Evolutionary conservation across 768 basidiomycete species (phyloP).

Genomic region (Pisolithus albus): DNA sequence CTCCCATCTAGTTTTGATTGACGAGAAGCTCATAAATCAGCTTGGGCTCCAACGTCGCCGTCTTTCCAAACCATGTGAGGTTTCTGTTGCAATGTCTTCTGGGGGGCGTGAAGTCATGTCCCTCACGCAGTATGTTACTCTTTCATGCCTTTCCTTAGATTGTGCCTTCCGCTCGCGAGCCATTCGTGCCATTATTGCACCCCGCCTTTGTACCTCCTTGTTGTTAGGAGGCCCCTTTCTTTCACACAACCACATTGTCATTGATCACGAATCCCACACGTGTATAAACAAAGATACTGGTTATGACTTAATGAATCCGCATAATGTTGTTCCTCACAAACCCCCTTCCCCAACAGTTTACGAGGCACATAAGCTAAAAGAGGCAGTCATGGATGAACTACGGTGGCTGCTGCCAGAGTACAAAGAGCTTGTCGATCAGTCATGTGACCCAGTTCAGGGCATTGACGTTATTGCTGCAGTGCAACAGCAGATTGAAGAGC

Average conservation of each 20-base stretch:
- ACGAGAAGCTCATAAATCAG: constrained; percentile 12
- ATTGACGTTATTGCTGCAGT: neutral
- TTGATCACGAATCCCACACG: constrained; percentile 15
- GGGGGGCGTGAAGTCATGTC: neutral
- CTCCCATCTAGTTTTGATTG: constrained; percentile 28
- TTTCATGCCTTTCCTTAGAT: constrained; percentile 8
- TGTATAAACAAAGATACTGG: constrained; percentile 2
- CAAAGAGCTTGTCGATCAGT: neutral
- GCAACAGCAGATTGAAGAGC: neutral
- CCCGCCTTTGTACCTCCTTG: constrained; percentile 20
- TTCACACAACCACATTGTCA: constrained; percentile 26
- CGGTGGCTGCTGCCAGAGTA: neutral
- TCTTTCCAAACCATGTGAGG: neutral
- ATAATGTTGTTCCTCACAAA: too few relatives aligned
- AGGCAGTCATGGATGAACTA: neutral
- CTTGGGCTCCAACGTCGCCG: neutral
- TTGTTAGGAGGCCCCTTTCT: constrained; percentile 32
- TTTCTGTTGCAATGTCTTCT: constrained; percentile 3
- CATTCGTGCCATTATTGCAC: constrained; percentile 19
- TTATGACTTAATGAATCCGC: neutral
- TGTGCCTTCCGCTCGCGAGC: neutral
- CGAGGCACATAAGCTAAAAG: neutral
- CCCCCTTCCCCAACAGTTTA: neutral
- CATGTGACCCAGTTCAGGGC: neutral
- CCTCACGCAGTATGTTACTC: constrained; percentile 9